Evolutionary conservation across 306 rosid species (phyloP), one percentile per base, ranked within the genome.

Genomic region (Oemleria cerasiformis): DNA sequence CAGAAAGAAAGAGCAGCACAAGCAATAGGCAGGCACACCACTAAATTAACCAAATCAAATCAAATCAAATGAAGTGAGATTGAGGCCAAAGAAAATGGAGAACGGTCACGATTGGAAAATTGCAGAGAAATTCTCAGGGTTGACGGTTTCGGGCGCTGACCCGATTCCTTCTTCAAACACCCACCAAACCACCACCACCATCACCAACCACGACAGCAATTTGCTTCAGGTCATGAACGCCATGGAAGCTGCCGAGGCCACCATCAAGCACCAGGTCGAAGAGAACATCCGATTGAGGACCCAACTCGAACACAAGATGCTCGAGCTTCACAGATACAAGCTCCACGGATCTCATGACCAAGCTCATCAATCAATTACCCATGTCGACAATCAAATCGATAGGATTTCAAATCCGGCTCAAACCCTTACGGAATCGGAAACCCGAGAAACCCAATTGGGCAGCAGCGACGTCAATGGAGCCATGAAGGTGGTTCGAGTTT

Each of bases 201-300:
- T 81, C 51, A 70, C 71, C 76, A 82, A 74, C 71, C 88, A 82
- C 55, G 91, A 86, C 50, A 84, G 67, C 82, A 85, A 69, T 73
- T 81, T 95, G 88, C 77, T 73, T 72, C 96, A 95, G 88, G 96
- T 95, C 16, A 86, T 91, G 87, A 91, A 88, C 68, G 99, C 97
- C 45, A 96, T 95, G 65, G 99, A 95, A 85, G 88, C 91, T 15
- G 99, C 97, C 0, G 97, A 95, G 78, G 90, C 88, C 30, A 89
- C 96, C 67, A 95, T 95, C 75, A 89, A 86, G 81, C 89, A 84
- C 53, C 99, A 91, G 90, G 88, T 75, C n/a, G 97, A 91, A 42
- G 99, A 91, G 86, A 91, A 87, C 71, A 82, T 74, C 56, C 75
- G 81, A 53, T 84, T 95, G 61, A 82, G 88, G 91, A 72, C 75